Evolutionary conservation across 2,329 filamentous ascomycete genomes (phyloP).

Genomic region (Drechslera avenae): DNA sequence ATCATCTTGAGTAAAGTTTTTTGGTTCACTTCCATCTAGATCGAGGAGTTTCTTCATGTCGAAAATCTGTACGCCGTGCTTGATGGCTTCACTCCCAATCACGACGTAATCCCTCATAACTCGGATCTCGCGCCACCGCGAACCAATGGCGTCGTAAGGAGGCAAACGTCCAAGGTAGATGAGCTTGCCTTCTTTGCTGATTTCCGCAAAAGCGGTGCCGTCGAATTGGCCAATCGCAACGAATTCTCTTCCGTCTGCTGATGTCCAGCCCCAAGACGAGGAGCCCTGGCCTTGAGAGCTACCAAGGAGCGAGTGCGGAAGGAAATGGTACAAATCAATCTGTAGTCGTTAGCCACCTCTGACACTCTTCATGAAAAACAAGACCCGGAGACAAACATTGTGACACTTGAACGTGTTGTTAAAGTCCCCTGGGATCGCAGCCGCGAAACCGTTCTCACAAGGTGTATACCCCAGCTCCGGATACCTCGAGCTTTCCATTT

Average conservation of each 20-base stretch:
- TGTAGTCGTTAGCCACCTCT: slow-evolving; percentile 14
- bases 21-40: slow-evolving; percentile 30
- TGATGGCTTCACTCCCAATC: slow-evolving; percentile 43
- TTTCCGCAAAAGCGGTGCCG: slow-evolving; percentile 38
- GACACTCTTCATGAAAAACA: too few species aligned
- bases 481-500: slow-evolving; percentile 34
- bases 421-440: slow-evolving; percentile 40
- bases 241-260: slow-evolving; percentile 58
- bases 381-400: slow-evolving; percentile 30
- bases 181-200: slow-evolving; percentile 55
- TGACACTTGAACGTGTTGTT: slow-evolving; percentile 47
- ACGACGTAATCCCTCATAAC: slow-evolving; percentile 46
- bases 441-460: slow-evolving; percentile 43
- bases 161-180: slow-evolving; percentile 58
- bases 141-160: slow-evolving; percentile 50
- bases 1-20: slow-evolving; percentile 33
- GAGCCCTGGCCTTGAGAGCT: slow-evolving; percentile 48
- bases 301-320: slow-evolving; percentile 58
- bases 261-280: slow-evolving; percentile 59
- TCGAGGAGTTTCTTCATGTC: slow-evolving; percentile 58
- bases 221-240: slow-evolving; percentile 57
- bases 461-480: slow-evolving; percentile 35
- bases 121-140: slow-evolving; percentile 58
- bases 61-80: slow-evolving; percentile 64
- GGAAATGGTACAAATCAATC: slow-evolving; percentile 61